A percentile compares a stretch with the other conserved stretches of the same genome.
Evolutionary conservation across 441 rosid species (phyloP).

Genomic region (Flueggea neowawraea): DNA sequence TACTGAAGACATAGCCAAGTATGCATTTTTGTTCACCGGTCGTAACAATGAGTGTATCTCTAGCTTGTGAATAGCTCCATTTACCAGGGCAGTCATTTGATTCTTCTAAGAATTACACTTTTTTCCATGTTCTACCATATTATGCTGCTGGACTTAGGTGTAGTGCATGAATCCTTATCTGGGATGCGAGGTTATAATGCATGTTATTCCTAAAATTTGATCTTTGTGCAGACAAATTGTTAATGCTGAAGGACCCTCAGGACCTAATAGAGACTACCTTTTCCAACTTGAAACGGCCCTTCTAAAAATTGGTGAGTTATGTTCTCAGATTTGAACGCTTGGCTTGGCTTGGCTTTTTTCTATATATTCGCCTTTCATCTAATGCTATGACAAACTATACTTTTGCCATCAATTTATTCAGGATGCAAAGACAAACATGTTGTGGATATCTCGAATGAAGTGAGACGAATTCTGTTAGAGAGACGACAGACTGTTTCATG

Average conservation of each 20-base stretch:
- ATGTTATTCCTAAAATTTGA: too few relatives aligned
- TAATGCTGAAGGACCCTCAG: conserved; percentile 85
- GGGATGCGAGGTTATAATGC: too few relatives aligned
- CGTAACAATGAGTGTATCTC: background rate
- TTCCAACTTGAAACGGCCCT: conserved; percentile 76
- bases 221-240: conserved; percentile 55
- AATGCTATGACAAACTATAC: background rate
- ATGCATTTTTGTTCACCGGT: conserved; percentile 12
- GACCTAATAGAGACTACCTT: conserved; percentile 90
- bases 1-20: conserved; percentile 74
- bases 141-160: too few relatives aligned
- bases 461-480: conserved; percentile 48
- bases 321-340: too few relatives aligned
- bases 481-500: conserved; percentile 14
- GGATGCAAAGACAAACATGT: conserved; percentile 75
- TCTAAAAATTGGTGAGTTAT: conserved; percentile 41
- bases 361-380: background rate
- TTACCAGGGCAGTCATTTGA: too few relatives aligned
- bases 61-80: too few relatives aligned
- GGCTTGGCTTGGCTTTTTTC: background rate
- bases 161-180: too few relatives aligned
- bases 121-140: too few relatives aligned
- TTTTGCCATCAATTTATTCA: conserved; percentile 14
- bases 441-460: conserved; percentile 68
- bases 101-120: too few relatives aligned